These are phyloP conservation scores for Cystobasidium sp. DNA, from an alignment of 1,284 basidiomycete genomes.

Conservation along the genomic window DNA sequence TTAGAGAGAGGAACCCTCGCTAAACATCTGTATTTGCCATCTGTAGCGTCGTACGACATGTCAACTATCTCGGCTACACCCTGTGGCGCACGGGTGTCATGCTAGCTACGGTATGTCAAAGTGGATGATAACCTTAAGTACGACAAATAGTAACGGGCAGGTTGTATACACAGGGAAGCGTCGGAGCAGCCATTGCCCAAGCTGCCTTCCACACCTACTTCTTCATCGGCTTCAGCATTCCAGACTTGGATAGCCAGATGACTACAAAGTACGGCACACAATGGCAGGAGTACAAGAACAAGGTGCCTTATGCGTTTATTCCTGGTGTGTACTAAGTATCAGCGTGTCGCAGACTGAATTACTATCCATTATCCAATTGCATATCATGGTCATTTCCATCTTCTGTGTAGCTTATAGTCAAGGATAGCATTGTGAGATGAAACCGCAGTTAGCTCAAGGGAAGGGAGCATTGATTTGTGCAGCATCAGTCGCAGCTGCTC, in stretches of 20 bases:
- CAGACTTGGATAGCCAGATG: conserved; percentile 37
- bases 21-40: not conserved
- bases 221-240: conserved; percentile 22
- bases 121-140: not conserved
- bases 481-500: no score
- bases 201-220: conserved; percentile 24
- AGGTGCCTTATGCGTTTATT: conserved; percentile 40
- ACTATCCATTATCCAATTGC: no score
- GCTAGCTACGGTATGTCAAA: conserved; percentile 36
- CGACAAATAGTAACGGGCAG: not conserved
- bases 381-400: no score
- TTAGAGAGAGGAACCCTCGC: no score
- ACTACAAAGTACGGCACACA: conserved; percentile 19
- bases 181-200: conserved; percentile 21
- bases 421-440: no score
- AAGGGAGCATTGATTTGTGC: no score
- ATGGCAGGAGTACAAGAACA: conserved; percentile 41
- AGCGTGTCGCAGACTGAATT: no score
- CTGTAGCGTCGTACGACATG: conserved; percentile 37
- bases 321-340: conserved; percentile 33
- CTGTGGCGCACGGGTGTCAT: conserved; percentile 43
- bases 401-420: no score
- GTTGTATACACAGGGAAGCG: conserved; percentile 17
- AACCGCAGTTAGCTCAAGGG: no score
- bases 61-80: conserved; percentile 43